Evolutionary conservation across 2,329 filamentous ascomycete genomes (phyloP).

Genomic region (Cercospora beticola): DNA sequence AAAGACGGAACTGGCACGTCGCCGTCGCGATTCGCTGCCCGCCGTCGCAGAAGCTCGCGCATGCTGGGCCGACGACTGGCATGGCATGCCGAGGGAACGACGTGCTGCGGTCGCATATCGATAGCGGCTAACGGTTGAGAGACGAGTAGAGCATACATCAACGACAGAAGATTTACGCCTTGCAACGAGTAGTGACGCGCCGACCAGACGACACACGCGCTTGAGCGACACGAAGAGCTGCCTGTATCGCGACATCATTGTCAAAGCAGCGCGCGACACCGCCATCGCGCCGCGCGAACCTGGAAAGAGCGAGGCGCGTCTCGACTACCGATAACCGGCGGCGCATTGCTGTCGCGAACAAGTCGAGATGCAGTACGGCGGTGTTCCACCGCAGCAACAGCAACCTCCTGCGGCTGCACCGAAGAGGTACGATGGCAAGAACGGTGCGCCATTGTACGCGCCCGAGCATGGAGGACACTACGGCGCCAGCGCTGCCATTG

Average conservation of each 20-base stretch:
- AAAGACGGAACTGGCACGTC: constrained; percentile 8
- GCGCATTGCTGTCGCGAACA: constrained; percentile 18
- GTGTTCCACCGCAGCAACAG: constrained; percentile 30
- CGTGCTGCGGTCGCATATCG: constrained; percentile 1
- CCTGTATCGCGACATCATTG: not conserved
- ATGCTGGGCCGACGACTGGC: not conserved
- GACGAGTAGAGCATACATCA: not conserved
- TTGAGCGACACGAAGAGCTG: not conserved
- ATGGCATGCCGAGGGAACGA: constrained; percentile 2
- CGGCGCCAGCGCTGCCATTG: constrained; percentile 64
- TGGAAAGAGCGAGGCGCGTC: constrained; percentile 12
- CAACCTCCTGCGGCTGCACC: constrained; percentile 40
- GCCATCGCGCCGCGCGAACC: constrained; percentile 10
- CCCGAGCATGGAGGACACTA: constrained; percentile 50
- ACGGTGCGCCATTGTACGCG: constrained; percentile 52
- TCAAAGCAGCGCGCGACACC: constrained; percentile 3
- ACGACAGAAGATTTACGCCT: not conserved
- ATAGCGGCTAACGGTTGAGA: constrained; percentile 8
- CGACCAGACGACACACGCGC: constrained; percentile 5
- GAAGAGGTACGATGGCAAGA: constrained; percentile 51
- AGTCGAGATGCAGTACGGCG: constrained; percentile 35
- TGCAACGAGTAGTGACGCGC: constrained; percentile 13
- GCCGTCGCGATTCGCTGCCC: constrained; percentile 7
- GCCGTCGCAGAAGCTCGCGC: constrained; percentile 7
- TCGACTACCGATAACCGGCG: constrained; percentile 8